Conservation (phyloP, 345 rosid species). For the Aethionema arabicum region DNA sequence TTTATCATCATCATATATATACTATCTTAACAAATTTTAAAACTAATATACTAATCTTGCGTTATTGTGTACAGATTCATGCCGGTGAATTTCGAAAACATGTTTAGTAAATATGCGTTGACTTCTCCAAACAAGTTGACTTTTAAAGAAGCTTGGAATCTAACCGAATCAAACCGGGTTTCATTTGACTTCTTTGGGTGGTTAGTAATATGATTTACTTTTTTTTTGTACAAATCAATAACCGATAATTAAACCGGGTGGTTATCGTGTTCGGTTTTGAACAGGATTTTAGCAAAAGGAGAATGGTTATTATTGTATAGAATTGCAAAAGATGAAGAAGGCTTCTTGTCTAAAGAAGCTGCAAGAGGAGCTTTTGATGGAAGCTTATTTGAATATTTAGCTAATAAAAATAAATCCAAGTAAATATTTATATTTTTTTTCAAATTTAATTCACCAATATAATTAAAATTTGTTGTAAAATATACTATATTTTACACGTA, state of each 20-base stretch:
- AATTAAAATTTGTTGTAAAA: too few species aligned
- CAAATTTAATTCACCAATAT: too few species aligned
- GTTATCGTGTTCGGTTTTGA: background rate
- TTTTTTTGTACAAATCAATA: too few species aligned
- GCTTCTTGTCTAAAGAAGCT: conserved; percentile 38
- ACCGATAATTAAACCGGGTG: too few species aligned
- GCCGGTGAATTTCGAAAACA: too few species aligned
- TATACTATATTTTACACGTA: too few species aligned
- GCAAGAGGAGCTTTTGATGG: conserved; percentile 56
- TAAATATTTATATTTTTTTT: too few species aligned
- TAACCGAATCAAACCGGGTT: conserved; percentile 52
- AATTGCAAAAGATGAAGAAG: conserved; percentile 49
- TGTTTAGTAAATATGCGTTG: conserved; percentile 52
- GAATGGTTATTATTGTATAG: conserved; percentile 49
- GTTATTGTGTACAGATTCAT: too few species aligned
- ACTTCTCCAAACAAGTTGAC: conserved; percentile 48
- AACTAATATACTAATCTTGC: too few species aligned
- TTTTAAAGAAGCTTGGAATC: conserved; percentile 46
- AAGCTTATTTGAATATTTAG: conserved; percentile 55
- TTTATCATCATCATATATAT: too few species aligned
- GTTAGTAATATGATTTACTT: conserved; percentile 16
- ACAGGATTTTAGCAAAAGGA: conserved; percentile 42
- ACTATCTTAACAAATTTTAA: too few species aligned
- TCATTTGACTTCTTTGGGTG: conserved; percentile 51
- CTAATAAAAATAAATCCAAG: conserved; percentile 38